Evolutionary conservation across 345 rosid genomes (phyloP).

Genomic region (Bruguiera gymnorhiza): DNA sequence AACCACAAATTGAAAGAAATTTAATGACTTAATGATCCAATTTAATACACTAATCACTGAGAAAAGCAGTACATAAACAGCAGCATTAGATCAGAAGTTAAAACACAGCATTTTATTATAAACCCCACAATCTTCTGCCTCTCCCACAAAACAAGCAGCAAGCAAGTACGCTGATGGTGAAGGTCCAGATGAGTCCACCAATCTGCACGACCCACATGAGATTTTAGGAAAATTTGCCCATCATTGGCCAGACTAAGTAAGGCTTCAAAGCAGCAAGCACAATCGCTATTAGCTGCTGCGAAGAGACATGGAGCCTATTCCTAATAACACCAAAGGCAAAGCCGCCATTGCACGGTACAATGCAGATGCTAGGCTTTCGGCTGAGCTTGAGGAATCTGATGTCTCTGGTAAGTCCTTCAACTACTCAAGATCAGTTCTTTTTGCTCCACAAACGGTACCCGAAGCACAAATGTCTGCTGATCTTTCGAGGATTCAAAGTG

Average conservation of each 20-base stretch:
- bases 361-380: conserved; percentile 70
- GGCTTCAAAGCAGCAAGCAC: conserved; percentile 4
- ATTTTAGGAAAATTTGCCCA: not conserved
- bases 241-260: conserved; percentile 10
- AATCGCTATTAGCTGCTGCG: conserved; percentile 41
- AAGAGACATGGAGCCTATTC: conserved; percentile 44
- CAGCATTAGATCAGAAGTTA: no score
- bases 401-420: conserved; percentile 65
- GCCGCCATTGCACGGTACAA: conserved; percentile 55
- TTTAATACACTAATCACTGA: no score
- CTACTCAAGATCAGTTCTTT: conserved; percentile 58
- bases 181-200: conserved; percentile 11
- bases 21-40: no score
- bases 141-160: not conserved
- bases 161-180: conserved; percentile 6
- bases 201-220: conserved; percentile 8
- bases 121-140: no score
- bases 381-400: conserved; percentile 62
- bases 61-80: no score
- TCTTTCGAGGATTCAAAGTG: conserved; percentile 68
- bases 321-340: conserved; percentile 21
- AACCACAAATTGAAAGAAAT: no score
- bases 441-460: conserved; percentile 44
- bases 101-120: no score
- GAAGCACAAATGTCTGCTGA: conserved; percentile 68